Percentiles rank a stretch among this genome's conserved stretches.
Evolutionary conservation across 768 basidiomycete species (phyloP).

Genomic region (Candolleomyces aberdarensis): DNA sequence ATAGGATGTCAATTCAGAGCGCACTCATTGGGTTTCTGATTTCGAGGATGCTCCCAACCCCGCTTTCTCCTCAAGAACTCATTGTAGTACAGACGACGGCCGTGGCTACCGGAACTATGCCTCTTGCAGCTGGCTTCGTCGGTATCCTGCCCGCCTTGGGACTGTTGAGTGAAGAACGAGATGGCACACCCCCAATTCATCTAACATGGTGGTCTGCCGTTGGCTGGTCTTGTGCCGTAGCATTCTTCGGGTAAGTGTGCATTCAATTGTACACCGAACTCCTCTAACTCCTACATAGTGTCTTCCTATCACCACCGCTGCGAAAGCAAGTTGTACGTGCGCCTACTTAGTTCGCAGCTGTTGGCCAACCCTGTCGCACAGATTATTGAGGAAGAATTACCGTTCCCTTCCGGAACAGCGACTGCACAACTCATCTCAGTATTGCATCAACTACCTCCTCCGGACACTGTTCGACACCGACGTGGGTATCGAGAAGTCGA

Average conservation of each 20-base stretch:
- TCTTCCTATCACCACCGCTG: slow-evolving; percentile 94
- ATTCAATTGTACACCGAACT: neutral
- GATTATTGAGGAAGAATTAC: slow-evolving; percentile 92
- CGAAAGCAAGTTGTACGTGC: slow-evolving; percentile 85
- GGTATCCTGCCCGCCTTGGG: slow-evolving; percentile 91
- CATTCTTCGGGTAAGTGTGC: slow-evolving; percentile 78
- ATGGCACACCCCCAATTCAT: slow-evolving; percentile 73
- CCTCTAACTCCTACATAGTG: slow-evolving; percentile 39
- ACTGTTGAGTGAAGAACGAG: slow-evolving; percentile 67
- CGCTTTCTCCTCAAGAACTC: slow-evolving; percentile 87
- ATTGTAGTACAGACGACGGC: slow-evolving; percentile 95
- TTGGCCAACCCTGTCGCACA: slow-evolving; percentile 23
- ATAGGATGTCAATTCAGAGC: slow-evolving; percentile 94
- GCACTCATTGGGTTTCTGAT: slow-evolving; percentile 89
- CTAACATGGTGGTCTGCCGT: slow-evolving; percentile 73
- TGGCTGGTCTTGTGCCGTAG: slow-evolving; percentile 86
- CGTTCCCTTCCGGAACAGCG: slow-evolving; percentile 94
- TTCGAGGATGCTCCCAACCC: slow-evolving; percentile 67
- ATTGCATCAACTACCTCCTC: slow-evolving; percentile 72
- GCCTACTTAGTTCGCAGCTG: neutral
- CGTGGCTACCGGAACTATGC: slow-evolving; percentile 91
- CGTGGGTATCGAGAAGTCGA: slow-evolving; percentile 51
- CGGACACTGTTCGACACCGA: slow-evolving; percentile 56
- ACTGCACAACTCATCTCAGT: slow-evolving; percentile 95
- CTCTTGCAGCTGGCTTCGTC: slow-evolving; percentile 81